A percentile compares a stretch with the other conserved stretches of the same genome.
phyloP scores from a whole-genome alignment of 768 basidiomycete species.

The Mrakia hoshinonis region DNA sequence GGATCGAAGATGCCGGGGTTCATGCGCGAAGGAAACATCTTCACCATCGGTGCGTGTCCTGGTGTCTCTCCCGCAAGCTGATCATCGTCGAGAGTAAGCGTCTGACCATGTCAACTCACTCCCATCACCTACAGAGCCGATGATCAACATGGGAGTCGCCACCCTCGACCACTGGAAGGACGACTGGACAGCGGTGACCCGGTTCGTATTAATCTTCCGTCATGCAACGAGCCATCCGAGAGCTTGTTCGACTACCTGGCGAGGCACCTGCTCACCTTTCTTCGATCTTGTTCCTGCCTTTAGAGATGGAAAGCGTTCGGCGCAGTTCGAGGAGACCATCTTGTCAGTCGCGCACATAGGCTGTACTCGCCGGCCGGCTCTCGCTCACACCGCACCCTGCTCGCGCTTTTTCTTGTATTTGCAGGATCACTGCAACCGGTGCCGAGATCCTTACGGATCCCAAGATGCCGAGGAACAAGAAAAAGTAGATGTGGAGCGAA shows the following conservation, averaged over 20 bases:
- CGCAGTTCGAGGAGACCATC: slow-evolving; percentile 96
- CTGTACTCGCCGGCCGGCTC: not conserved
- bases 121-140: slow-evolving; percentile 46
- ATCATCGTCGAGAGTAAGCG: not conserved
- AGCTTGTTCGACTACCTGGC: too few species aligned
- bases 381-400: not conserved
- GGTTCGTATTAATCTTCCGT: too few species aligned
- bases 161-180: slow-evolving; percentile 57
- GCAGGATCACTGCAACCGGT: slow-evolving; percentile 81
- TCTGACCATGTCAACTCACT: slow-evolving; percentile 34
- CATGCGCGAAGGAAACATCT: slow-evolving; percentile 69
- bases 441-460: slow-evolving; percentile 68
- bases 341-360: slow-evolving; percentile 51
- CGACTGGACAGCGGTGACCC: slow-evolving; percentile 91
- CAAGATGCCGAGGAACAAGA: slow-evolving; percentile 24
- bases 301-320: slow-evolving; percentile 75
- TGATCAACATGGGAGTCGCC: slow-evolving; percentile 75
- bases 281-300: not conserved
- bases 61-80: not conserved
- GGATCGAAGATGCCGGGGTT: slow-evolving; percentile 76
- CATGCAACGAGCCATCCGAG: too few species aligned
- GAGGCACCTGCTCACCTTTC: not conserved
- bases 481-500: slow-evolving; percentile 1
- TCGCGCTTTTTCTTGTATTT: not conserved
- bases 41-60: slow-evolving; percentile 57